A percentile compares a stretch with the other conserved stretches of the same genome.
These are phyloP conservation scores for Brassica napus DNA, from an alignment of 345 rosid genomes.

Conservation along the genomic window DNA sequence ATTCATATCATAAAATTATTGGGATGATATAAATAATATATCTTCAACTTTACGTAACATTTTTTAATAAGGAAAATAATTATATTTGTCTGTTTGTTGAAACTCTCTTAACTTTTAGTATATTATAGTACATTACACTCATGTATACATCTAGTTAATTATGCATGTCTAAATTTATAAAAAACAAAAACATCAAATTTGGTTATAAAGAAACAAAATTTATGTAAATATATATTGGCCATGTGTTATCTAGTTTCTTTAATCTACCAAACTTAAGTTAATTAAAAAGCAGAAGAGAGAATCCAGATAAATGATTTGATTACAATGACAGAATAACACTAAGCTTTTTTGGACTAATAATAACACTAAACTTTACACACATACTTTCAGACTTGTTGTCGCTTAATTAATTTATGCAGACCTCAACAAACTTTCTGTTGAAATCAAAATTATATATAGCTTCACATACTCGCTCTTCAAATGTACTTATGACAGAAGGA, in stretches of 20 bases:
- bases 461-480: too few relatives aligned
- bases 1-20: constrained; percentile 10
- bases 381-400: not conserved
- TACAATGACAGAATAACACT: not conserved
- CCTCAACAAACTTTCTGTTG: constrained; percentile 31
- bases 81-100: not conserved
- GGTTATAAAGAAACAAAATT: not conserved
- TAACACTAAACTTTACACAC: not conserved
- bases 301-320: not conserved
- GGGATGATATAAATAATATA: not conserved
- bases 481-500: not conserved
- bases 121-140: too few relatives aligned
- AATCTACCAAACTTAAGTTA: not conserved
- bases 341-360: not conserved
- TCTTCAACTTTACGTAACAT: constrained; percentile 26
- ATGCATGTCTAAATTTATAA: constrained; percentile 5
- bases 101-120: not conserved
- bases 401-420: constrained; percentile 2
- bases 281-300: not conserved
- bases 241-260: not conserved
- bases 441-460: too few relatives aligned
- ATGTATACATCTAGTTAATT: too few relatives aligned
- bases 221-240: not conserved
- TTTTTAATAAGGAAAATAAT: not conserved
- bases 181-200: not conserved